Conservation (phyloP, 495 filamentous ascomycete species). For the Lineolata rhizophorae region DNA sequence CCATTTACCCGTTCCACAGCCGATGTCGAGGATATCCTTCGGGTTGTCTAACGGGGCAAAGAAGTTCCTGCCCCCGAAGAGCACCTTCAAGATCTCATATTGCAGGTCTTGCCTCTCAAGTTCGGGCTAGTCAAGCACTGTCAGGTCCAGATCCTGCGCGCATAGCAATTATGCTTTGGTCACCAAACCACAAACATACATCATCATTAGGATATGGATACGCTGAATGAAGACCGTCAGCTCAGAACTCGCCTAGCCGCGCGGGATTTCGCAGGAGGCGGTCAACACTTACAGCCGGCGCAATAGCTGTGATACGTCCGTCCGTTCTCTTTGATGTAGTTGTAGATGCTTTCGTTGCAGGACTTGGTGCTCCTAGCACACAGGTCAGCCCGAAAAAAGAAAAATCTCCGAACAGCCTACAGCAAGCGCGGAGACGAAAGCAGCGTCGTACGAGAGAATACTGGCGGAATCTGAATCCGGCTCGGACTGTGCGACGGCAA, state of each 20-base stretch:
- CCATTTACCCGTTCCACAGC: slow-evolving; percentile 17
- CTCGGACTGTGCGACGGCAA: no score
- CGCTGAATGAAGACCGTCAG: no score
- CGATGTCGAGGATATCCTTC: slow-evolving; percentile 13
- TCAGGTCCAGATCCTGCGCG: slow-evolving; percentile 2
- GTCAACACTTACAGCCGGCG: slow-evolving; percentile 9
- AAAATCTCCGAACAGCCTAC: no score
- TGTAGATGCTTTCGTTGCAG: slow-evolving; percentile 15
- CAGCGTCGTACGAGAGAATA: no score
- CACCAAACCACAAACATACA: slow-evolving; percentile 11
- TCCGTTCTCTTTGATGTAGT: slow-evolving; percentile 15
- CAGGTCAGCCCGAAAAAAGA: no score
- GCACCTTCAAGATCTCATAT: slow-evolving; percentile 14
- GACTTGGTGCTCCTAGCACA: slow-evolving; percentile 15
- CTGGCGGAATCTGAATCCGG: no score
- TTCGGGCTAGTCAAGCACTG: slow-evolving; percentile 9
- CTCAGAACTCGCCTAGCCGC: no score
- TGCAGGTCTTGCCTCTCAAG: slow-evolving; percentile 14
- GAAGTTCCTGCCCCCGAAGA: slow-evolving; percentile 11
- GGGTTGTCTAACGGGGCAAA: slow-evolving; percentile 13
- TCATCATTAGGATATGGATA: slow-evolving; percentile 15
- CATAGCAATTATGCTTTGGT: no score
- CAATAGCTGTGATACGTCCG: slow-evolving; percentile 14
- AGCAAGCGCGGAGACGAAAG: no score
- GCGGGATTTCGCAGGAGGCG: neutral